Evolutionary conservation across 345 rosid species (phyloP).

Genomic region (Syzygium jambos): DNA sequence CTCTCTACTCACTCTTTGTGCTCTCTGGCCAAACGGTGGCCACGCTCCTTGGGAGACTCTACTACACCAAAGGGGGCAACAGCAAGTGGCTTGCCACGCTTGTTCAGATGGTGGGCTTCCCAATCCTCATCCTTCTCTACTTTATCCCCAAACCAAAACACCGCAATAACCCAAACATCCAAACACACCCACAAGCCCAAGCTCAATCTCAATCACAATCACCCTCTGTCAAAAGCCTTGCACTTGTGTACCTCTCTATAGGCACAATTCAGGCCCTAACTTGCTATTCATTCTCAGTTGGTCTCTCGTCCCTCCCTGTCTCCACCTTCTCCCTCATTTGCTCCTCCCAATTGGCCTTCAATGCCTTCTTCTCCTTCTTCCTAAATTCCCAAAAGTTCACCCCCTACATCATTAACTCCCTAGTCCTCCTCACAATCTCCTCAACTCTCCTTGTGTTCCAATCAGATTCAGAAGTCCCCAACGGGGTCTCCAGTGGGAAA

Average conservation of each 20-base stretch:
- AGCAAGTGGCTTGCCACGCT: conserved; percentile 36
- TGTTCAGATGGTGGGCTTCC: conserved; percentile 26
- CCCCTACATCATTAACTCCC: conserved; percentile 26
- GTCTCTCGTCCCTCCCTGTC: conserved; percentile 30
- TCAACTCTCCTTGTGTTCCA: conserved; percentile 27
- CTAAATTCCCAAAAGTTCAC: conserved; percentile 32
- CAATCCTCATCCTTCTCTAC: conserved; percentile 27
- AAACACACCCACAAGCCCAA: background rate
- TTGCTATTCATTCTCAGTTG: conserved; percentile 23
- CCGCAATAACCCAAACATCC: background rate
- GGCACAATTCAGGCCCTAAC: conserved; percentile 7
- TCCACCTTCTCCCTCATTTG: conserved; percentile 29
- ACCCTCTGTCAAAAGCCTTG: conserved; percentile 11
- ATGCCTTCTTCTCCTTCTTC: conserved; percentile 32
- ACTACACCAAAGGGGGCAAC: conserved; percentile 30
- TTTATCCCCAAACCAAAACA: background rate
- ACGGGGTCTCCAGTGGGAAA: background rate
- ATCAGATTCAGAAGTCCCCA: conserved; percentile 3
- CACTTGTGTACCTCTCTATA: conserved; percentile 8
- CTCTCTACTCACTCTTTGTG: background rate
- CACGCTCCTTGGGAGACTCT: conserved; percentile 24
- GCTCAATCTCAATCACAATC: background rate
- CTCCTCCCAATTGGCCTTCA: conserved; percentile 37
- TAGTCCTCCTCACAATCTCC: conserved; percentile 33
- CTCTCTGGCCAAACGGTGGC: conserved; percentile 27